Evolutionary conservation across 2,329 filamentous ascomycete genomes (phyloP).

Genomic region (Trichoderma polysporum): DNA sequence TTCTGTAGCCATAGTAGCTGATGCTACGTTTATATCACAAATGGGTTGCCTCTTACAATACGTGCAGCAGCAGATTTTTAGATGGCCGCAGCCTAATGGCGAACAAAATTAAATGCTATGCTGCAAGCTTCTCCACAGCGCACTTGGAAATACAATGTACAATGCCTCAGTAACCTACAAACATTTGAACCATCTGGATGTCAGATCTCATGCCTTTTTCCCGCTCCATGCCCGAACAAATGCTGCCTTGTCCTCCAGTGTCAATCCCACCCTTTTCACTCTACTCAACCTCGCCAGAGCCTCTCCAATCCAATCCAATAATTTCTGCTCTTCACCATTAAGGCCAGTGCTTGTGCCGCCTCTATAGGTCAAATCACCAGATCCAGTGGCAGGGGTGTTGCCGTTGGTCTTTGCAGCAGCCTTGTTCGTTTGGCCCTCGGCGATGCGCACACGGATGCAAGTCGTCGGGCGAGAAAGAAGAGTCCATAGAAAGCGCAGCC

Average conservation of each 20-base stretch:
- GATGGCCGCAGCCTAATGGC: neutral
- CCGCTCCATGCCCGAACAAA: slow-evolving; percentile 71
- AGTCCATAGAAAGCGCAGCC: slow-evolving; percentile 77
- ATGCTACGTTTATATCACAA: neutral
- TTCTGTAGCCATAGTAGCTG: neutral
- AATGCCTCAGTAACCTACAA: slow-evolving; percentile 10
- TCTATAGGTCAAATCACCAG: slow-evolving; percentile 32
- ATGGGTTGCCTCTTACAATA: neutral
- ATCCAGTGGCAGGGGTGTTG: slow-evolving; percentile 29
- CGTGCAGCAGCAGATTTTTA: neutral
- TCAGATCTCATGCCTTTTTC: slow-evolving; percentile 35
- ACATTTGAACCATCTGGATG: neutral
- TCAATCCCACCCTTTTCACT: slow-evolving; percentile 85
- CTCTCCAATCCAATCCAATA: slow-evolving; percentile 79
- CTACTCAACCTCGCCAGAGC: slow-evolving; percentile 82
- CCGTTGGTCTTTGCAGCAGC: slow-evolving; percentile 41
- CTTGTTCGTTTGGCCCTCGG: slow-evolving; percentile 65
- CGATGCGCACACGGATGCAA: slow-evolving; percentile 86
- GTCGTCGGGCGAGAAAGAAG: slow-evolving; percentile 82
- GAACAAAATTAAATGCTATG: neutral
- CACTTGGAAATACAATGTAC: neutral
- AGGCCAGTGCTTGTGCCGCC: slow-evolving; percentile 34
- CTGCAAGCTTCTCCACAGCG: neutral
- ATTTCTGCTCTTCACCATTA: slow-evolving; percentile 60
- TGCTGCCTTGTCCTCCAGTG: slow-evolving; percentile 75